A percentile compares a stretch with the other conserved stretches of the same genome.
These are phyloP conservation scores for Monosporascus sp. DNA, from an alignment of 2,329 filamentous ascomycete genomes.

Conservation along the genomic window DNA sequence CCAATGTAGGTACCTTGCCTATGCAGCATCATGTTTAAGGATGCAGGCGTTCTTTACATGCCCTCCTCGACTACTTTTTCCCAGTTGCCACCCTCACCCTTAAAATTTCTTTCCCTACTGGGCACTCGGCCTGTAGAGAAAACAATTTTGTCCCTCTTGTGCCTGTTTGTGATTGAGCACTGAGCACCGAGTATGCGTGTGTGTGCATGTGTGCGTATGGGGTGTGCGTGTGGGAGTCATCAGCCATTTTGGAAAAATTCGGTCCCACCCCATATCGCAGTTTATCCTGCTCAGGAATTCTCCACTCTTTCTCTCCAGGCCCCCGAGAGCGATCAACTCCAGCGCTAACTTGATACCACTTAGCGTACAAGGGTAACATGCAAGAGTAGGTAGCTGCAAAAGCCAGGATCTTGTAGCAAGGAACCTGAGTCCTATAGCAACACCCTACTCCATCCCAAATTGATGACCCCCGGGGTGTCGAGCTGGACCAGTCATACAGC, in stretches of 20 bases:
- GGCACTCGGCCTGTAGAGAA: neutral
- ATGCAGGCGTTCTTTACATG: too few species aligned
- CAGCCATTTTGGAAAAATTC: neutral
- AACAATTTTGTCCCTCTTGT: neutral
- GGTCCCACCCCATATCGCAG: constrained; percentile 2
- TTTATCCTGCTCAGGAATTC: constrained; percentile 10
- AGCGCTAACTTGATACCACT: constrained; percentile 21
- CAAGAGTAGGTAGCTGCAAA: constrained; percentile 19
- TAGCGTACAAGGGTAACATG: constrained; percentile 16
- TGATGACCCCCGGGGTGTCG: neutral
- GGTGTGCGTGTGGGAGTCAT: neutral
- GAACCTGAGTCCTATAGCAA: constrained; percentile 1
- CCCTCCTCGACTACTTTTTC: neutral
- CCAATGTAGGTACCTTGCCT: neutral
- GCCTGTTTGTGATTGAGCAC: neutral
- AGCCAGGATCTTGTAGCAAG: constrained; percentile 7
- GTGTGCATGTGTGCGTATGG: neutral
- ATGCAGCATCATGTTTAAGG: too few species aligned
- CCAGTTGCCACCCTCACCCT: neutral
- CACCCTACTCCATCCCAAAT: constrained; percentile 1
- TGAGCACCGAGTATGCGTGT: neutral
- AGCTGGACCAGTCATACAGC: neutral
- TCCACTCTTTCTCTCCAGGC: constrained; percentile 18
- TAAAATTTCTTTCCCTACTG: neutral
- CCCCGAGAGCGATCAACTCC: constrained; percentile 6